Evolutionary conservation across 2,329 filamentous ascomycete species (phyloP), one percentile per base, ranked within the genome.

Genomic region (Neonectria ditissima): DNA sequence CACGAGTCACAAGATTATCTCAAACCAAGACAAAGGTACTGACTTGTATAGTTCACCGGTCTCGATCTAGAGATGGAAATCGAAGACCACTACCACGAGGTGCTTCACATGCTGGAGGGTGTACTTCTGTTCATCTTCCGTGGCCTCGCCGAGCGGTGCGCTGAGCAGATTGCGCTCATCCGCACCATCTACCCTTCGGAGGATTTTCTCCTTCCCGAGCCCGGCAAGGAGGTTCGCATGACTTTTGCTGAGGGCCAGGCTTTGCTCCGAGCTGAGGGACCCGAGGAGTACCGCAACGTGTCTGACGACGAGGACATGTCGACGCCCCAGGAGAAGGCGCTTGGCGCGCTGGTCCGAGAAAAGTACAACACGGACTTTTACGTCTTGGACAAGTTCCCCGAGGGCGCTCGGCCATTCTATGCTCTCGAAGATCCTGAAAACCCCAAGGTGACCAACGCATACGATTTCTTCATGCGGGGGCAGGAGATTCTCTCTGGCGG

Each of bases 301-400:
- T 82, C 81, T 37, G 92, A 95, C 76, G 89, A 91, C 66, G 92
- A 95, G 75, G 92, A 96, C 74, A 89, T 95, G 83, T 87, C 82
- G 75, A 96, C 92, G 0, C 89, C 92, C 0, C 91, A 95, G 75
- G 92, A 96, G 79, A 94, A 94, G 81, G 92, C 91, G n/a, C 89
- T 98, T 9, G 96, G 96, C 62, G 90, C 89, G 26, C 85, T 98
- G 51, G 89, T 98, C 69, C 91, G 92, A 61, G 86, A 92, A 73
- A 97, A 97, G 82, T 97, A 91, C 86, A 88, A 91, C 77, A 96
- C 94, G 64, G 96, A 99, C 82, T 98, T 98, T 83, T 98, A 97
- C 82, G 91, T 97, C 22, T 87, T 99, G 66, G 95, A 98, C 84
- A 96, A 98, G 81, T 99, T 97, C 85, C 96, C 96, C 47, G 89